Evolutionary conservation across 208 protist species (phyloP), one percentile per base, ranked within the genome.

Genomic region (Leishmania lainsoni): DNA sequence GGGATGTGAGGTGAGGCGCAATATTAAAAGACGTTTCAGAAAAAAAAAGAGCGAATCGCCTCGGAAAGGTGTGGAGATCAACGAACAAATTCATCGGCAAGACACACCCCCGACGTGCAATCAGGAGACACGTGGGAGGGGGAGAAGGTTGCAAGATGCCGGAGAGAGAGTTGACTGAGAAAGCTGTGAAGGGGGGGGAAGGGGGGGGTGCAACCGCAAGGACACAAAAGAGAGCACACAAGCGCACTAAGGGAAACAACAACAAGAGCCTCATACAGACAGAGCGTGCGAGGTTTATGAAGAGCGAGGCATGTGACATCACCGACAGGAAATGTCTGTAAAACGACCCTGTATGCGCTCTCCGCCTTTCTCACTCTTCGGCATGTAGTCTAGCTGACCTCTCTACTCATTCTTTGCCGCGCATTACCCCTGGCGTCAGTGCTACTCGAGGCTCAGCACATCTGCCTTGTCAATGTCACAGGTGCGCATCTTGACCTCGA

Each of bases 401-500:
- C 51, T 52, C n/a, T 54, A 8, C 6, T n/a, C 59, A 42, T 39
- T 22, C 58, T 32, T 39, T 54, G 29, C 29, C 51, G 51, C 22
- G 14, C 69, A 54, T 16, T 22, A 32, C 29, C 48, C n/a, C 2
- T 76, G 48, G 32, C 51, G 35, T 66, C 54, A 63, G 72, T 61
- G 14, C 32, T 75, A 86, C 61, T 81, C 73, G 32, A 84, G 51
- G 39, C 49, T 81, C 56, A 72, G 75, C 39, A 90, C 49, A n/a
- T 86, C 76, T 35, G 72, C 79, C 35, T 59, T 58, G 68, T 51
- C 71, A 20, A 78, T 68, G 9, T 89, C 22, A 77, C 87, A 65
- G 14, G 87, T 88, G 69, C 79, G 83, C 32, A 90, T 69, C 72
- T 90, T 87, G 56, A 91, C 83, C n/a, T 88, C 82, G 20, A 91